Evolutionary conservation across 2,329 filamentous ascomycete genomes (phyloP).

Genomic region (Botrytis fragariae): DNA sequence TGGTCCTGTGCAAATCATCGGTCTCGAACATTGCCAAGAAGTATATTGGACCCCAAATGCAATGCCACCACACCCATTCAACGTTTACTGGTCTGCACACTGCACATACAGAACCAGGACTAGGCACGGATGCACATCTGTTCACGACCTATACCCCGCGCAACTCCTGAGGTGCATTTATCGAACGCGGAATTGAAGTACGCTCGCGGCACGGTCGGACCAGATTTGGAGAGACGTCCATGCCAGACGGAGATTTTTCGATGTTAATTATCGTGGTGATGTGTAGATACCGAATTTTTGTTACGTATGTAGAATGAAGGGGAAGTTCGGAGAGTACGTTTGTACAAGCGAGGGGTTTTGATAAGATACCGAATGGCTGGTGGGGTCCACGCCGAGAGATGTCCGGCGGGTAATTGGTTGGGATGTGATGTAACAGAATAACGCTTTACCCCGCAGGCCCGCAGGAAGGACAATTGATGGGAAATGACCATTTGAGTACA

Average conservation of each 20-base stretch:
- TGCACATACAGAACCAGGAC: not conserved
- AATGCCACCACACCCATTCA: not conserved
- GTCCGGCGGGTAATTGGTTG: conserved; percentile 3
- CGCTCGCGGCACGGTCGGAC: not conserved
- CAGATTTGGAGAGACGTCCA: not conserved
- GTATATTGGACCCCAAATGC: not conserved
- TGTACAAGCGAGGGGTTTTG: not conserved
- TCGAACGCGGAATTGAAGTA: not conserved
- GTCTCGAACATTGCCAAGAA: not conserved
- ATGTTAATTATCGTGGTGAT: not conserved
- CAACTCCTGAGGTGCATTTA: not conserved
- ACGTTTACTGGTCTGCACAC: not conserved
- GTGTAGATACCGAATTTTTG: not conserved
- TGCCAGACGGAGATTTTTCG: not conserved
- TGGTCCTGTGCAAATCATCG: not conserved
- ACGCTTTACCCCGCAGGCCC: conserved; percentile 7
- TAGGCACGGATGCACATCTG: conserved; percentile 2
- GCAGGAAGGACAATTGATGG: not conserved
- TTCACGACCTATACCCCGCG: not conserved
- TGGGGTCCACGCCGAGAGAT: conserved; percentile 4
- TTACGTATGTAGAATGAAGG: not conserved
- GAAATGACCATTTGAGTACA: not conserved
- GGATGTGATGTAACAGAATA: not conserved
- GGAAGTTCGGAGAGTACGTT: conserved; percentile 6
- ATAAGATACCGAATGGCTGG: conserved; percentile 8